These are phyloP conservation scores for Parmelia sp. DNA, from an alignment of 495 filamentous ascomycete genomes.

Conservation along the genomic window DNA sequence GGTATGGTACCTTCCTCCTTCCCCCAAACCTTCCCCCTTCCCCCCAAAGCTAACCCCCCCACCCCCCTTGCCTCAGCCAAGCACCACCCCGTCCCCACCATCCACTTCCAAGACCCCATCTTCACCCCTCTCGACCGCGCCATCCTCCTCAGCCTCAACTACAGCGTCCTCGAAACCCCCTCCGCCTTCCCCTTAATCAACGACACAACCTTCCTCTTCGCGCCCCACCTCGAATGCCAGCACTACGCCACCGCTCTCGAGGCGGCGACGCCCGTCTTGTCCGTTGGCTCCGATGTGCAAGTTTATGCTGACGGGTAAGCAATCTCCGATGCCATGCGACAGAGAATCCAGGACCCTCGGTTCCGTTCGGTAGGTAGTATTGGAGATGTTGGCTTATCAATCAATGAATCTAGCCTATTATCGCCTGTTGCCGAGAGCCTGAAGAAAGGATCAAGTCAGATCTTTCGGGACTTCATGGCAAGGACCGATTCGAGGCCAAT, in stretches of 20 bases:
- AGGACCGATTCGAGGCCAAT: constrained; percentile 27
- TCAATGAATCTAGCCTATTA: neutral
- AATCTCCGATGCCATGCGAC: neutral
- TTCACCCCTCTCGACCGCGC: constrained; percentile 56
- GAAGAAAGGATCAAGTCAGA: neutral
- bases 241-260: constrained; percentile 36
- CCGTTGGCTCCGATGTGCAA: constrained; percentile 34
- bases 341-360: no score
- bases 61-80: neutral
- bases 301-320: constrained; percentile 12
- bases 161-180: constrained; percentile 52
- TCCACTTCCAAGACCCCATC: constrained; percentile 63
- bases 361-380: no score
- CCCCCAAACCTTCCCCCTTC: no score
- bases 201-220: constrained; percentile 53
- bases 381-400: neutral
- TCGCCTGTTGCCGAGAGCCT: neutral
- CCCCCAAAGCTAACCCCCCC: neutral
- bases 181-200: constrained; percentile 49
- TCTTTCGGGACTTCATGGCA: constrained; percentile 5
- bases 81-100: constrained; percentile 5
- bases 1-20: no score
- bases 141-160: constrained; percentile 48
- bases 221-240: constrained; percentile 32
- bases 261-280: constrained; percentile 33